Percentiles rank a stretch among this genome's conserved stretches.
Conservation (phyloP, 2,329 filamentous ascomycete genomes). For the Phialemoniopsis sp. region DNA sequence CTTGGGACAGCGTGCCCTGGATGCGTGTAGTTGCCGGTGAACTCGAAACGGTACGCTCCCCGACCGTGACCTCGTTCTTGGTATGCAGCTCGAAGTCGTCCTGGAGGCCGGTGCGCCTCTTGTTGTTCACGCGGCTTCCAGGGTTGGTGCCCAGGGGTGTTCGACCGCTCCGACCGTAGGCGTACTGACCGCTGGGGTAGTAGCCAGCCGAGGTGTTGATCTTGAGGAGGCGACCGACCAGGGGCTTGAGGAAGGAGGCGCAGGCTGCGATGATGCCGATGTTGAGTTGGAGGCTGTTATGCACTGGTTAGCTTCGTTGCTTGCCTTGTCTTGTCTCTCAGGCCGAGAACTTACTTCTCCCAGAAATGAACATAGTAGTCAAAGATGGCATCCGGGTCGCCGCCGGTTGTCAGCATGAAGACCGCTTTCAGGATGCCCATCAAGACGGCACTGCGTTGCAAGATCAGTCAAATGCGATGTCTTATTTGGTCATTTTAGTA, state of each 20-base stretch:
- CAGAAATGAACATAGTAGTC: conserved; percentile 5
- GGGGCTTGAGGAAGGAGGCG: conserved; percentile 16
- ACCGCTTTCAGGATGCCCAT: conserved; percentile 22
- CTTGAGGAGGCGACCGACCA: conserved; percentile 11
- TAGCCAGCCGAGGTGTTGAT: conserved; percentile 1
- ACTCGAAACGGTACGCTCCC: neutral
- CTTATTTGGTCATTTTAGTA: neutral
- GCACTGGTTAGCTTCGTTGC: too few species aligned
- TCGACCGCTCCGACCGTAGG: neutral
- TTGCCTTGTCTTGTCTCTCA: too few species aligned
- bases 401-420: conserved; percentile 20
- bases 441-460: conserved; percentile 14
- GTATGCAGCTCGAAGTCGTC: neutral
- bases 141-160: neutral
- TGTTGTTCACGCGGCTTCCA: neutral
- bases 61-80: conserved; percentile 1
- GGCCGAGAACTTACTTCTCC: conserved; percentile 2
- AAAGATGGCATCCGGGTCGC: conserved; percentile 34
- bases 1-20: neutral
- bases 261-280: conserved; percentile 17
- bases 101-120: neutral
- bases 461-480: too few species aligned
- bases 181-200: neutral
- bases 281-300: conserved; percentile 16
- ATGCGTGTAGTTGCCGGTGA: neutral